Base-by-base conservation (phyloP, 2,329 filamentous ascomycete species). In the Microsporum audouinii region DNA sequence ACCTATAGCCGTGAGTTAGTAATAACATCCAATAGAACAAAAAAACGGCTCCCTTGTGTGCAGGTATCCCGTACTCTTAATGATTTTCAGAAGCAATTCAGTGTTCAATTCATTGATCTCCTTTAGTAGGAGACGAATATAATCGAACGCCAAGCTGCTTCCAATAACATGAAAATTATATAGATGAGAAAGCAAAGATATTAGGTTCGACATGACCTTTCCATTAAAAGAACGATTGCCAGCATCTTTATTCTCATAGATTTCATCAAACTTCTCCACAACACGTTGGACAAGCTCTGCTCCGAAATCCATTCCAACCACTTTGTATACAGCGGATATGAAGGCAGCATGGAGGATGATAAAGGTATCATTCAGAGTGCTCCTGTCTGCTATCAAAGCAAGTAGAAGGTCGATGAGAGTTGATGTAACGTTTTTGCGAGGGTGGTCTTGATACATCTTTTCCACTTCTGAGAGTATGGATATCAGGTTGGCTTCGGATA, bases 101-200 rank as follows among this genome's bases (percentile, higher is more conserved):
- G 92, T 92, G 71, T 95, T 95, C 41, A 88, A 77, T 71, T 97
- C 92, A 0, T 86, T 89, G 1, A 97, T 82, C 33, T 86, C 82
- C 8, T 78, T 75, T 12, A 97, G 77, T 58, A 96, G 86, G 47
- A 88, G 78, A 34, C 89, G 86, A 70, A 97, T 85, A 69, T 95
- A 94, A 72, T 97, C 94, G 69, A 96, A 97, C 31, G 97, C 80
- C 33, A 99, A 80, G 58, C 85, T 87, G 68, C 87, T 87, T 45
- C 88, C 86, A 51, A 96, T 81, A 27, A 96, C 84, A 68, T 95
- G 89, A 70, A 99, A 95, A 57, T 89, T 91, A 75, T 97, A 99
- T 43, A 97, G 79, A 69, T 96, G 86, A 0, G 91, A 85, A 12
- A 97, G 77, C 34, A 97, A 82, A 0, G 88, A 88, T 34, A 96